Conservation (phyloP, 1,139 yeast species). For the Candida neerlandica region DNA sequence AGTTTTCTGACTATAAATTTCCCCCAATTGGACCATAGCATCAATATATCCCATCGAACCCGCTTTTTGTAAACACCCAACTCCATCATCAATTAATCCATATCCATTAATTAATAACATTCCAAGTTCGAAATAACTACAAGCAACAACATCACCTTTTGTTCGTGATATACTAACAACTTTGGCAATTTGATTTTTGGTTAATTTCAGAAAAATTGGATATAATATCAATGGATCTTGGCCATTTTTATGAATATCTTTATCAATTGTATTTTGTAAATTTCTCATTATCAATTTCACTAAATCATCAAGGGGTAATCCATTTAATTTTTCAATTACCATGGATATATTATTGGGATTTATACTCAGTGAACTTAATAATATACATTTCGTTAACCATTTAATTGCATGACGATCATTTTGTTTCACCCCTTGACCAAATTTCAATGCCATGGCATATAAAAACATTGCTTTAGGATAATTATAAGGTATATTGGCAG, state of each 20-base stretch:
- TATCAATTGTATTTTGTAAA: conserved; percentile 20
- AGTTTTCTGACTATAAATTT: conserved; percentile 63
- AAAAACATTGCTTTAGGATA: conserved; percentile 66
- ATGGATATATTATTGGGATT: conserved; percentile 7
- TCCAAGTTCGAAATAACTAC: conserved; percentile 59
- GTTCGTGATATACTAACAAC: conserved; percentile 27
- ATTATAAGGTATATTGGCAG: conserved; percentile 60
- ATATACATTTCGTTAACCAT: conserved; percentile 56
- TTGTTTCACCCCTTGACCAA: conserved; percentile 71
- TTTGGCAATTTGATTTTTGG: conserved; percentile 30
- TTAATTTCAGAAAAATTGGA: conserved; percentile 28
- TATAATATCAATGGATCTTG: conserved; percentile 32
- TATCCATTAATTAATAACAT: conserved; percentile 59
- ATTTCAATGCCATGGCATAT: conserved; percentile 68
- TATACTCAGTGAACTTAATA: conserved; percentile 17
- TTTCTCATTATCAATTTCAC: conserved; percentile 29
- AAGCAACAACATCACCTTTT: conserved; percentile 33
- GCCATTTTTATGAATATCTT: conserved; percentile 23
- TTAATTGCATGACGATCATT: conserved; percentile 58
- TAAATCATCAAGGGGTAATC: conserved; percentile 34
- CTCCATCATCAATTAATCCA: conserved; percentile 62
- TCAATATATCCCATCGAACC: conserved; percentile 71
- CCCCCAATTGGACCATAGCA: conserved; percentile 74
- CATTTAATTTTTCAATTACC: conserved; percentile 28
- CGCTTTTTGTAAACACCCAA: conserved; percentile 63